Base-by-base conservation (phyloP, 2,329 filamentous ascomycete genomes). In the Ceratocystis ficicola region DNA sequence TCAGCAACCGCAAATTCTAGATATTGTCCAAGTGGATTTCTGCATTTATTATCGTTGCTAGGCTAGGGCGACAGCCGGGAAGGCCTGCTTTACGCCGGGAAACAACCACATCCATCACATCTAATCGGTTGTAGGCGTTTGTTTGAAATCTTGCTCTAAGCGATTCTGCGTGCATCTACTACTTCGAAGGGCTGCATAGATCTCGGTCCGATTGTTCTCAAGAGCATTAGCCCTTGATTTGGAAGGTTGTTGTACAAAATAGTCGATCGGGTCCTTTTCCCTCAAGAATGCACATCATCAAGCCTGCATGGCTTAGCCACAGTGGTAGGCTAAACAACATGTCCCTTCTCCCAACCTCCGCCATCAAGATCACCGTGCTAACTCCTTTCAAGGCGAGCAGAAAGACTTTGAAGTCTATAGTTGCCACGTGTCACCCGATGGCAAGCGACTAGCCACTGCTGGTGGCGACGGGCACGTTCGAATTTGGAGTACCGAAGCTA, bases 321-420 rank as follows among this genome's bases (percentile, higher is more conserved):
- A 91, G 90, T 77, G 92, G 69, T 69, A 66, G 44, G 67, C 63
- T 10, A 17, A 17, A 7, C 3, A 10, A 22, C 22, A 41, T 12
- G 22, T 65, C 12, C 41, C 36, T 15, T 41, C 22, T 22, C 32
- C 32, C n/a, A 15, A 4, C 10, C 36, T n/a, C 41, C 25, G 25
- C 28, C 8, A 44, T 44, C 36, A n/a, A 41, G 10, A 12, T 7
- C n/a, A 32, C 15, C 5, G 15, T 50, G 52, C 17, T 65, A 57
- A 59, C 63, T 12, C 32, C 17, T 22, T 59, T 48, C 7, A 28
- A 69, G 69, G 93, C 74, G 94, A 99, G 79, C 90, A 95, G 75
- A 97, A 96, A 74, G 92, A 97, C 75, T 95, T 95, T 74, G 94
- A 99, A 77, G 93, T 97, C 70, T 99, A 97, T 79, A 96, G 90